phyloP scores from a whole-genome alignment of 164 flowering plant species.

The Magnolia changhungtana region DNA sequence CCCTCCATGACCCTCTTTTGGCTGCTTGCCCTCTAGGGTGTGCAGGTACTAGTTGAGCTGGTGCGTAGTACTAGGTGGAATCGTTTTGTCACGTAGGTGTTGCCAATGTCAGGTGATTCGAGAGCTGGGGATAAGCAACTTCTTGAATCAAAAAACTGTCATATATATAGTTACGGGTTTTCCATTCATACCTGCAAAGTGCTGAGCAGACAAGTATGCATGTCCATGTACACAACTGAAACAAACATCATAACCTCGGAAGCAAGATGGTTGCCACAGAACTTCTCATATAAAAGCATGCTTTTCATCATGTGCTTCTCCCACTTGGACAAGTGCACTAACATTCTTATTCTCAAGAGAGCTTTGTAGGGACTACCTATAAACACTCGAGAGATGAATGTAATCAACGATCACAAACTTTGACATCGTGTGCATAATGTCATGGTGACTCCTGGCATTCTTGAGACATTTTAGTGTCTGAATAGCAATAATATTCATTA shows the following conservation, averaged over 20 bases:
- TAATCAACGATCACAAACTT: no score
- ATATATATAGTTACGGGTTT: neutral
- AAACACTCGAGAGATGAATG: neutral
- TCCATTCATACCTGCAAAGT: neutral
- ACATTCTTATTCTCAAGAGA: neutral
- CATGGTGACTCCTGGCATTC: no score
- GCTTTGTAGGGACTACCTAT: neutral
- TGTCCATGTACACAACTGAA: neutral
- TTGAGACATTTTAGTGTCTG: no score
- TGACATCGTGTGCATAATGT: no score
- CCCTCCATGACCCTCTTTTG: no score
- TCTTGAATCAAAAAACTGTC: neutral
- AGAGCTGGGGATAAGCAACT: neutral
- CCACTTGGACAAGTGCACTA: neutral
- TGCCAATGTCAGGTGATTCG: no score
- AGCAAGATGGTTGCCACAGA: conserved; percentile 7
- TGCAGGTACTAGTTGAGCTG: no score
- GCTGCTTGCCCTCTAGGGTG: no score
- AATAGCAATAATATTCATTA: no score
- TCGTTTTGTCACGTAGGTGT: no score
- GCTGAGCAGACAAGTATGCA: neutral
- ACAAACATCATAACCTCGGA: conserved; percentile 5
- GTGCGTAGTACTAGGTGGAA: no score
- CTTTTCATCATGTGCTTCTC: neutral
- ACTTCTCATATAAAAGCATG: neutral